Percentiles rank a stretch among this genome's conserved stretches.
Conservation (phyloP, 306 rosid species). For the Gastrolobium bilobum region DNA sequence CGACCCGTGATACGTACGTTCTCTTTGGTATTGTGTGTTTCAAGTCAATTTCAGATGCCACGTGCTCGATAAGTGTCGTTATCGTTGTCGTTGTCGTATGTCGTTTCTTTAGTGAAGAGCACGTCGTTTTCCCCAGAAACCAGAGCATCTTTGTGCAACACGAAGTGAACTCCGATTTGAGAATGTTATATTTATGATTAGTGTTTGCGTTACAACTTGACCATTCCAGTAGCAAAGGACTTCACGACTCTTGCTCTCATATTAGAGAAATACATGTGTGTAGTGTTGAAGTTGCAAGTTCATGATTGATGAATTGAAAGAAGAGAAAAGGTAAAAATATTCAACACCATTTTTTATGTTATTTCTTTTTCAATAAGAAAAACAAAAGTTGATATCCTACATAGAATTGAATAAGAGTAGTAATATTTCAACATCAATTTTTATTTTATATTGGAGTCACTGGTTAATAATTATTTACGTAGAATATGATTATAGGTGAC, state of each 20-base stretch:
- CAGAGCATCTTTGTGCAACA: slow-evolving; percentile 26
- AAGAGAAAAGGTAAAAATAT: not conserved
- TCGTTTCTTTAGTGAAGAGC: not conserved
- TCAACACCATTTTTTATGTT: too few relatives aligned
- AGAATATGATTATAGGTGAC: too few relatives aligned
- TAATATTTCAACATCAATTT: too few relatives aligned
- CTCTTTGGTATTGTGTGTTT: not conserved
- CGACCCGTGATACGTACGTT: slow-evolving; percentile 36
- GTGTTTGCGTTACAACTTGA: not conserved
- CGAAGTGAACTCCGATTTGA: slow-evolving; percentile 42
- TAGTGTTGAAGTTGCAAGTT: not conserved
- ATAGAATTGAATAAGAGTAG: too few relatives aligned
- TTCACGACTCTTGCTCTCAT: slow-evolving; percentile 22
- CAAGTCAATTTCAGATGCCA: slow-evolving; percentile 31
- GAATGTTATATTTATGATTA: not conserved
- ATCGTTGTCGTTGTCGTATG: not conserved
- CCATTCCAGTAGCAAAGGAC: not conserved
- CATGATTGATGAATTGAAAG: not conserved
- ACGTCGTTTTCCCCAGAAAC: not conserved
- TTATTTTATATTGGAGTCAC: too few relatives aligned
- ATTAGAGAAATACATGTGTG: not conserved
- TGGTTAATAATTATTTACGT: too few relatives aligned
- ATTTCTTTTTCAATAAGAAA: too few relatives aligned
- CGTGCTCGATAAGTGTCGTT: slow-evolving; percentile 6
- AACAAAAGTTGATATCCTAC: too few relatives aligned